Percentiles rank a stretch among this genome's conserved stretches.
Conservation (phyloP, 495 filamentous ascomycete species). For the Penicillium nucicola region DNA sequence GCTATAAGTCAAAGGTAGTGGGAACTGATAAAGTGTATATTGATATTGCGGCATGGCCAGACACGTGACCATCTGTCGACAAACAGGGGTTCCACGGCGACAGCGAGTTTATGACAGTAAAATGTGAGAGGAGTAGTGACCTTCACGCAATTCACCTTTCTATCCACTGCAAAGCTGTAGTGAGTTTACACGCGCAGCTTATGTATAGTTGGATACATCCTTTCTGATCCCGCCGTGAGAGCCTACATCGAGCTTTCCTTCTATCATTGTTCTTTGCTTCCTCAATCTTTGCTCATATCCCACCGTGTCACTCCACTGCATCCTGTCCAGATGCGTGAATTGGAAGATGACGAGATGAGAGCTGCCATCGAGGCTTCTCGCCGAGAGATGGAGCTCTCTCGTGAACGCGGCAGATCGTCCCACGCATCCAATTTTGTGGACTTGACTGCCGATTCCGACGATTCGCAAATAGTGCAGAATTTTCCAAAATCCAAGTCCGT, state of each 20-base stretch:
- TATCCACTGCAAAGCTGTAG: too few species aligned
- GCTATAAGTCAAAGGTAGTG: too few species aligned
- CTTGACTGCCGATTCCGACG: constrained; percentile 36
- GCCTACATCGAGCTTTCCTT: not conserved
- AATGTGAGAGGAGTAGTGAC: not conserved
- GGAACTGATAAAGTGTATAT: not conserved
- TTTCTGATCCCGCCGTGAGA: too few species aligned
- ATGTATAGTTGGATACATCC: too few species aligned
- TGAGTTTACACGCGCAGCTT: too few species aligned
- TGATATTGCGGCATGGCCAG: constrained; percentile 2
- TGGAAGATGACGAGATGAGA: constrained; percentile 18
- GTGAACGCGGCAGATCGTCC: not conserved
- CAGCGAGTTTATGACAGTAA: not conserved
- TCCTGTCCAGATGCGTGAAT: too few species aligned
- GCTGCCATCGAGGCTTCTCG: constrained; percentile 51
- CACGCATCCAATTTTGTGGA: constrained; percentile 27
- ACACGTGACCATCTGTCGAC: not conserved
- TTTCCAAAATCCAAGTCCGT: constrained; percentile 35
- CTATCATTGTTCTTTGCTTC: not conserved
- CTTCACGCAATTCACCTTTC: not conserved
- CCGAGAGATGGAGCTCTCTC: not conserved
- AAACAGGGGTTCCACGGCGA: constrained; percentile 15
- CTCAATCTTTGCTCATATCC: not conserved
- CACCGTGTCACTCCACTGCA: not conserved
- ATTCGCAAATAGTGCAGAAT: constrained; percentile 24